Evolutionary conservation across 352 stramenopile species (phyloP).

Genomic region (Phytophthora cryptogea): DNA sequence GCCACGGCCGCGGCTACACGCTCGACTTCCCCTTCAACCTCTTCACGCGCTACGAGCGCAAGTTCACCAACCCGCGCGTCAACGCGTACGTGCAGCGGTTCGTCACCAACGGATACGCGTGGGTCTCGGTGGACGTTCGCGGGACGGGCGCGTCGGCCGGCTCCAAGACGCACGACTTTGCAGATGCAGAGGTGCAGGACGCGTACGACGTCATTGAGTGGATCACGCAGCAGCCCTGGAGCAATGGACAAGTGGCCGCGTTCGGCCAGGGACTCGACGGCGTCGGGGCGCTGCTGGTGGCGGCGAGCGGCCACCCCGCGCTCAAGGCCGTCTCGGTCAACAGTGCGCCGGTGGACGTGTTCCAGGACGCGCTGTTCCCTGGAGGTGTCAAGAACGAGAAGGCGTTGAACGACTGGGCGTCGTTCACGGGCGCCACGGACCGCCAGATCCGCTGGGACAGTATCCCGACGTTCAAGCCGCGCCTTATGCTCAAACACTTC

Average conservation of each 20-base stretch:
- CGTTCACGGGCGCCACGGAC: slow-evolving; percentile 79
- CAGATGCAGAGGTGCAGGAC: slow-evolving; percentile 70
- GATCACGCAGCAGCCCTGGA: slow-evolving; percentile 81
- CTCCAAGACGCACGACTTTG: slow-evolving; percentile 68
- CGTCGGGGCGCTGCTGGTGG: slow-evolving; percentile 64
- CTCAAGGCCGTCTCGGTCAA: slow-evolving; percentile 80
- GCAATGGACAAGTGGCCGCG: slow-evolving; percentile 72
- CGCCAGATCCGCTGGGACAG: slow-evolving; percentile 71
- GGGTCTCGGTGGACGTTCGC: slow-evolving; percentile 77
- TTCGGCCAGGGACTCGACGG: slow-evolving; percentile 80
- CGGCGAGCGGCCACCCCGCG: slow-evolving; percentile 61
- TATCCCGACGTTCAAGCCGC: slow-evolving; percentile 76
- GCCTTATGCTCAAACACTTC: slow-evolving; percentile 87
- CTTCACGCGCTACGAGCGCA: slow-evolving; percentile 64
- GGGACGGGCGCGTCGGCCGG: slow-evolving; percentile 77
- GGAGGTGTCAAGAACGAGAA: slow-evolving; percentile 80
- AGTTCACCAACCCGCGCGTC: slow-evolving; percentile 83
- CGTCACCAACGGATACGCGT: slow-evolving; percentile 74
- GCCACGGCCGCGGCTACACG: slow-evolving; percentile 79
- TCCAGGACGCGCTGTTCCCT: slow-evolving; percentile 72
- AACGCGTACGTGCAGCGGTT: slow-evolving; percentile 77
- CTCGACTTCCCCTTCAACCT: slow-evolving; percentile 82
- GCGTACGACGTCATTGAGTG: slow-evolving; percentile 81
- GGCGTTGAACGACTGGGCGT: slow-evolving; percentile 61
- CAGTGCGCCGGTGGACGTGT: slow-evolving; percentile 71